Percentiles rank a stretch among this genome's conserved stretches.
Evolutionary conservation across 257 asterid genomes (phyloP).

Genomic region (Solanum peruvianum): DNA sequence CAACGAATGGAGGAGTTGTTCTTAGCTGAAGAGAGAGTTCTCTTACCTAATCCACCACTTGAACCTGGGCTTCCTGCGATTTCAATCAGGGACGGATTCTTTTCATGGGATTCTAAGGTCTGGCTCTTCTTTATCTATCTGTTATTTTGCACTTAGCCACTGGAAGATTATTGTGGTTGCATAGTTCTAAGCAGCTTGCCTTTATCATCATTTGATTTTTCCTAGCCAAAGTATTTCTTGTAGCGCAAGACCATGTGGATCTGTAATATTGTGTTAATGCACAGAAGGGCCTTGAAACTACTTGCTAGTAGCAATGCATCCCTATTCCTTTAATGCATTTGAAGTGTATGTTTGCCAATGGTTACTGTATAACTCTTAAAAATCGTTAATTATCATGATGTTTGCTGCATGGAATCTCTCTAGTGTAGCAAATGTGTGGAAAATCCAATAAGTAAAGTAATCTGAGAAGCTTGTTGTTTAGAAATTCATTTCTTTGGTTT

Average conservation of each 20-base stretch:
- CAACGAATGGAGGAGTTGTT: constrained; percentile 78
- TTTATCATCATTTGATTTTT: not conserved
- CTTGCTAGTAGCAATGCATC: not conserved
- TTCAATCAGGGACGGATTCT: constrained; percentile 55
- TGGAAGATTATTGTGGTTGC: not conserved
- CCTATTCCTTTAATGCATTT: not conserved
- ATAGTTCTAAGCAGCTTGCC: not conserved
- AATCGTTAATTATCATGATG: not conserved
- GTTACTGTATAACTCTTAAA: not conserved
- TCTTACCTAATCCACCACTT: constrained; percentile 72
- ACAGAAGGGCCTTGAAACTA: not conserved
- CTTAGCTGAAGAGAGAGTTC: constrained; percentile 68
- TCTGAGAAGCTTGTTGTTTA: not conserved
- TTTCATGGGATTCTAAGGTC: constrained; percentile 87
- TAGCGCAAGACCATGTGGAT: not conserved
- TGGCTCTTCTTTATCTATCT: not conserved
- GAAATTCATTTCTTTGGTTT: not conserved
- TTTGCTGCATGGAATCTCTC: not conserved
- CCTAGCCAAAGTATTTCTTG: not conserved
- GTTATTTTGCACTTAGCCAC: not conserved
- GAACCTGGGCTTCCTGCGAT: constrained; percentile 61
- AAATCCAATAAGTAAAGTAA: not conserved
- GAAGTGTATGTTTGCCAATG: not conserved
- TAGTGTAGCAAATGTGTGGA: not conserved
- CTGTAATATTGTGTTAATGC: not conserved